These are phyloP conservation scores for Kockiozyma suomiensis DNA, from an alignment of 805 yeast genomes.

Conservation along the genomic window DNA sequence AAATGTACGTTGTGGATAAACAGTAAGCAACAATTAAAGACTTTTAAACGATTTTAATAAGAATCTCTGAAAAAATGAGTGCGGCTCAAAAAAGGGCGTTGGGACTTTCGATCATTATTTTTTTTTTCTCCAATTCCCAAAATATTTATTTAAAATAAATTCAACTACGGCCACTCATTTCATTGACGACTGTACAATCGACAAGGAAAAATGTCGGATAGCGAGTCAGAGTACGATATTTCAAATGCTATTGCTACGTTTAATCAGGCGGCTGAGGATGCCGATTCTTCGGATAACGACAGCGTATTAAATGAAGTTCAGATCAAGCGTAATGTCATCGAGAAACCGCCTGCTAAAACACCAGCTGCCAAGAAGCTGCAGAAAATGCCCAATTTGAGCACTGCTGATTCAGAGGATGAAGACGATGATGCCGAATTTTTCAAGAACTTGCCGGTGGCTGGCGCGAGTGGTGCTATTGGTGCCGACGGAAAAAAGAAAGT, in stretches of 20 bases:
- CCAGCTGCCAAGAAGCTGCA: constrained; percentile 36
- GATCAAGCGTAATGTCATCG: neutral
- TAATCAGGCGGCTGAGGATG: neutral
- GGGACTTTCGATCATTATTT: neutral
- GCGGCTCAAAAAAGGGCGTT: neutral
- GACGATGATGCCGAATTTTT: constrained; percentile 49
- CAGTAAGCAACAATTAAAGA: no score
- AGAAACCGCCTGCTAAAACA: neutral
- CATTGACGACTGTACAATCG: neutral
- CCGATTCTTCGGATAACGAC: constrained; percentile 16
- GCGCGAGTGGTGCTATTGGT: constrained; percentile 1
- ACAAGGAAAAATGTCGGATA: constrained; percentile 26
- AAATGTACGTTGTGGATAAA: no score
- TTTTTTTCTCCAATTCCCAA: neutral
- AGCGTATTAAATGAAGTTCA: constrained; percentile 8
- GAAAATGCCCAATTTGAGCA: constrained; percentile 3
- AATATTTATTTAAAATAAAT: neutral
- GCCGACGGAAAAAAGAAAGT: constrained; percentile 43
- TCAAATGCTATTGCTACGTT: constrained; percentile 26
- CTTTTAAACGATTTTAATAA: no score
- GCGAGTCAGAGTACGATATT: constrained; percentile 30
- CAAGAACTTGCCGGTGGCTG: constrained; percentile 38
- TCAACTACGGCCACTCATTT: neutral
- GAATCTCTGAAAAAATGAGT: neutral
- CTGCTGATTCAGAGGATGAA: constrained; percentile 37